Evolutionary conservation across 441 rosid genomes (phyloP).

Genomic region (Euphorbia celastroides): DNA sequence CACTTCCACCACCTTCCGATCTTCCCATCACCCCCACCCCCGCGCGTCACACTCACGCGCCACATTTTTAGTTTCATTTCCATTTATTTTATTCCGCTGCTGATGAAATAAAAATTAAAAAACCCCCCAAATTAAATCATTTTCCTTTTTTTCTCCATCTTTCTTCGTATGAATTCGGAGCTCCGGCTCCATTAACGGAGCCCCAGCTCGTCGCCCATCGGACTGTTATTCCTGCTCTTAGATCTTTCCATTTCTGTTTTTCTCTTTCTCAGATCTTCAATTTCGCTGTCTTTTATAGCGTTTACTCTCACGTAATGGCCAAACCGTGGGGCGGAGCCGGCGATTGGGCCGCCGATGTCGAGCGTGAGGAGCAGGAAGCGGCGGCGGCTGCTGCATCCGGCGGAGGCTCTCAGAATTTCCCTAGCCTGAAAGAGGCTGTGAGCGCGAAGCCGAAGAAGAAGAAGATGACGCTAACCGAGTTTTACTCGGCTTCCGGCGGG

Average conservation of each 20-base stretch:
- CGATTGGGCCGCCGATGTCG: conserved; percentile 93
- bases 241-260: conserved; percentile 21
- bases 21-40: background rate
- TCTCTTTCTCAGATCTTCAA: conserved; percentile 21
- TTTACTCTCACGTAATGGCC: conserved; percentile 36
- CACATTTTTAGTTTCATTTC: too few species aligned
- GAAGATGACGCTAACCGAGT: conserved; percentile 63
- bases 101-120: background rate
- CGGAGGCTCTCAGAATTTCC: conserved; percentile 50
- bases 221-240: background rate
- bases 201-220: conserved; percentile 22
- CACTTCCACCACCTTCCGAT: background rate
- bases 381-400: conserved; percentile 35
- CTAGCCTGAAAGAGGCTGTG: conserved; percentile 64
- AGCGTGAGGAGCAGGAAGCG: conserved; percentile 60
- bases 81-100: too few species aligned
- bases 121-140: background rate
- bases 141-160: background rate
- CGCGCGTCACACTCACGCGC: conserved; percentile 13
- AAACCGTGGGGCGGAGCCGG: conserved; percentile 78
- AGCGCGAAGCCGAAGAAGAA: conserved; percentile 69
- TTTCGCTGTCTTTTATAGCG: background rate
- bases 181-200: conserved; percentile 62
- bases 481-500: conserved; percentile 26
- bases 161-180: conserved; percentile 48